Conservation (phyloP, 2,329 filamentous ascomycete genomes). For the Arthroderma sp. region DNA sequence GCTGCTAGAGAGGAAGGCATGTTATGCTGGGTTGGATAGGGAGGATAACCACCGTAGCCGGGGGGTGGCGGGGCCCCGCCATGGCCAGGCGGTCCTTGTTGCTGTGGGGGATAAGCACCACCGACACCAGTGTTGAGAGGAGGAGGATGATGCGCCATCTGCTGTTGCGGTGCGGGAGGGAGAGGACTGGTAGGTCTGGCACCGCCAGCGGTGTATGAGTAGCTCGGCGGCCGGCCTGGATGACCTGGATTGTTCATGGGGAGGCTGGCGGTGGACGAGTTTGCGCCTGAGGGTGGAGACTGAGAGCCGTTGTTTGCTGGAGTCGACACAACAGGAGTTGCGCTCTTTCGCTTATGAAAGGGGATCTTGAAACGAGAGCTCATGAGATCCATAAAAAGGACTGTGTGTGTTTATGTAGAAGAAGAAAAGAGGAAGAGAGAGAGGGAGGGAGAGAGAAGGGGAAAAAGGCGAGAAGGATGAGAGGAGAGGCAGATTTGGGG, state of each 20-base stretch:
- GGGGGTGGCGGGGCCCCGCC: constrained; percentile 27
- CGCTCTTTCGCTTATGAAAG: constrained; percentile 39
- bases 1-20: constrained; percentile 16
- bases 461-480: not conserved
- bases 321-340: constrained; percentile 22
- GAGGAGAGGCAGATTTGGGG: constrained; percentile 8
- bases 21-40: constrained; percentile 14
- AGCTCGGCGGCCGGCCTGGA: constrained; percentile 50
- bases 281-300: constrained; percentile 16
- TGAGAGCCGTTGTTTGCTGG: constrained; percentile 15
- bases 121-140: constrained; percentile 43
- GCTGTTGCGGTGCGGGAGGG: constrained; percentile 21
- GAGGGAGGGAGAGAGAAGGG: constrained; percentile 8
- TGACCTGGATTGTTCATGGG: constrained; percentile 44
- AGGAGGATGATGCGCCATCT: constrained; percentile 33
- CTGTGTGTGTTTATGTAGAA: not conserved
- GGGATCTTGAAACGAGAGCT: constrained; percentile 36
- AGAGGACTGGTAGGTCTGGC: constrained; percentile 42
- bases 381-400: constrained; percentile 34
- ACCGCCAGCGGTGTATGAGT: constrained; percentile 41
- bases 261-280: constrained; percentile 37
- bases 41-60: constrained; percentile 31
- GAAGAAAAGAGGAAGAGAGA: constrained; percentile 5
- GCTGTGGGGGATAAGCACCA: constrained; percentile 31
- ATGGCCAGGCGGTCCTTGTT: constrained; percentile 14